These are phyloP conservation scores for Boletus tylopilopsis DNA, from an alignment of 768 basidiomycete species.

Conservation along the genomic window DNA sequence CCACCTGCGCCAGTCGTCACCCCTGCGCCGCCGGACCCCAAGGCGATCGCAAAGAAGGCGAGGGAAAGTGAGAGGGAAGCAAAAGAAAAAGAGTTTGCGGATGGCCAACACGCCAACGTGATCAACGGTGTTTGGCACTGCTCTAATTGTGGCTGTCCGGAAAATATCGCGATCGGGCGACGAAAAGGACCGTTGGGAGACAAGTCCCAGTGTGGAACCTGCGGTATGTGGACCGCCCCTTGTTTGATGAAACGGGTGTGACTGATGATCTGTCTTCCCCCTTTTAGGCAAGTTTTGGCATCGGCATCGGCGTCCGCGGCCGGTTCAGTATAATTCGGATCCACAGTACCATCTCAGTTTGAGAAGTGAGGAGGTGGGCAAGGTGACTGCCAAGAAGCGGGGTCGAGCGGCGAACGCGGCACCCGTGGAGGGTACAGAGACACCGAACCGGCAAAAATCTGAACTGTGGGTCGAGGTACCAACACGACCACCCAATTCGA, in stretches of 20 bases:
- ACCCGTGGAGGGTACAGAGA: constrained; percentile 44
- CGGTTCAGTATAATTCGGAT: constrained; percentile 76
- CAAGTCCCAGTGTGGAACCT: constrained; percentile 88
- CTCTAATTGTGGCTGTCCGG: constrained; percentile 91
- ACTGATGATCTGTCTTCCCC: background rate
- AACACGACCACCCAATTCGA: constrained; percentile 30
- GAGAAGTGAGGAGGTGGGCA: constrained; percentile 56
- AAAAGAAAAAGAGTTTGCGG: constrained; percentile 78
- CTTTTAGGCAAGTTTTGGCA: constrained; percentile 84
- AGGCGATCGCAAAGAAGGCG: constrained; percentile 52
- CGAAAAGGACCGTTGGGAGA: constrained; percentile 88
- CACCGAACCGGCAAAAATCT: constrained; percentile 42
- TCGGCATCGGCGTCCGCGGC: constrained; percentile 75
- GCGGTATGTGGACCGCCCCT: constrained; percentile 56
- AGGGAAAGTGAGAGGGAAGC: constrained; percentile 80
- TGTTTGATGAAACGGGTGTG: background rate
- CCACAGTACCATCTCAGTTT: constrained; percentile 62
- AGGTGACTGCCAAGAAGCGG: constrained; percentile 51
- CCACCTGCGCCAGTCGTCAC: constrained; percentile 40
- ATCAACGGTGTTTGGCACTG: constrained; percentile 93
- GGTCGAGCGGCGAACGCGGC: constrained; percentile 27
- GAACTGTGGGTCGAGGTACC: constrained; percentile 36
- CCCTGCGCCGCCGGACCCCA: constrained; percentile 42
- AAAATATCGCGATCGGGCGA: constrained; percentile 77
- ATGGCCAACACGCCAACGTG: constrained; percentile 77